These are phyloP conservation scores for Leishmania arabica DNA, from an alignment of 208 protist genomes.

Conservation along the genomic window DNA sequence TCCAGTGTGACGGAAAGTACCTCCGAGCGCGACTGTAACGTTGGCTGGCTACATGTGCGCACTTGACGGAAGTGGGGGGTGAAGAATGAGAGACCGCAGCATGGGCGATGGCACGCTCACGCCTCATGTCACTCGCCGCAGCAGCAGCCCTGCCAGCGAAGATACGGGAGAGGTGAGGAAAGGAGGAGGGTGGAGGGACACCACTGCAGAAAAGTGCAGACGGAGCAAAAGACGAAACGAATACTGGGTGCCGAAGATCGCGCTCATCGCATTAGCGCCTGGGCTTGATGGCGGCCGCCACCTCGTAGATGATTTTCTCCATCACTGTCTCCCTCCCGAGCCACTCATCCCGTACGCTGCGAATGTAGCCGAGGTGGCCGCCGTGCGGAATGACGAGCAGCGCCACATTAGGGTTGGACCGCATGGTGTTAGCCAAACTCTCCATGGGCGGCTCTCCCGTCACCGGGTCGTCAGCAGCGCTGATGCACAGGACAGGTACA, in stretches of 20 bases:
- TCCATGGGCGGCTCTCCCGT: slow-evolving; percentile 34
- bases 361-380: slow-evolving; percentile 66
- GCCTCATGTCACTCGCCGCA: not conserved
- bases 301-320: slow-evolving; percentile 35
- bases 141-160: not conserved
- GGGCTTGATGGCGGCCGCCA: slow-evolving; percentile 12
- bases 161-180: not conserved
- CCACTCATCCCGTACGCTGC: slow-evolving; percentile 43
- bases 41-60: not conserved
- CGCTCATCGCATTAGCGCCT: not conserved
- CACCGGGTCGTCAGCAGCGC: slow-evolving; percentile 62
- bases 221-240: not conserved
- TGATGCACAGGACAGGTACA: slow-evolving; percentile 67
- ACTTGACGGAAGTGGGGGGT: not conserved
- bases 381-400: slow-evolving; percentile 54
- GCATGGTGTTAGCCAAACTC: slow-evolving; percentile 35
- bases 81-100: not conserved
- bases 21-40: not conserved
- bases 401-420: slow-evolving; percentile 39
- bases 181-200: not conserved
- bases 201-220: not conserved
- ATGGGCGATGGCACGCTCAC: not conserved
- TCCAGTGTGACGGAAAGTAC: not conserved
- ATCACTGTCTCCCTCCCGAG: slow-evolving; percentile 38
- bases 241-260: not conserved